Evolutionary conservation across 805 yeast genomes (phyloP).

Genomic region (Barnettozyma californica): DNA sequence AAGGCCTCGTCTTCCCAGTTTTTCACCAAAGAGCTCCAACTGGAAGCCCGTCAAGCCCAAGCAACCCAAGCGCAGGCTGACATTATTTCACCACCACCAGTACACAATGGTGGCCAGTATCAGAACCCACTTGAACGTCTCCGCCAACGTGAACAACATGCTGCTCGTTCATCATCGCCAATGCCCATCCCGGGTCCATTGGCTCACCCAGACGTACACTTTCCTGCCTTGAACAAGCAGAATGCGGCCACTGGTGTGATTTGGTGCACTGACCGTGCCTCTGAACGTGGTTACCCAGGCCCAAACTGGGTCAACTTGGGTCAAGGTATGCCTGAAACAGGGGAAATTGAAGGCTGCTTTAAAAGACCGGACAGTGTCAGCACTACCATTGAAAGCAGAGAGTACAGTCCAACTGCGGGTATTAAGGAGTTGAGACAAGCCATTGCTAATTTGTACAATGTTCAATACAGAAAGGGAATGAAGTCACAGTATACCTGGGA

Average conservation of each 20-base stretch:
- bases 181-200: constrained; percentile 46
- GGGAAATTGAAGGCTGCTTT: constrained; percentile 54
- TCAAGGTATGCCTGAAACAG: constrained; percentile 63
- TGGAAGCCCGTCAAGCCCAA: not conserved
- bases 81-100: not conserved
- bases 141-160: constrained; percentile 1
- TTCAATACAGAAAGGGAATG: constrained; percentile 43
- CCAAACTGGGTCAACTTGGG: constrained; percentile 54
- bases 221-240: constrained; percentile 54
- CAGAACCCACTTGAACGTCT: constrained; percentile 5
- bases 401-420: constrained; percentile 59
- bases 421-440: constrained; percentile 49
- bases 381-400: constrained; percentile 44
- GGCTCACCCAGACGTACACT: constrained; percentile 38
- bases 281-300: constrained; percentile 44
- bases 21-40: constrained; percentile 12
- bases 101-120: not conserved
- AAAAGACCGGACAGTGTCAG: constrained; percentile 44
- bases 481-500: constrained; percentile 51
- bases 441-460: constrained; percentile 52
- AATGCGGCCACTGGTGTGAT: constrained; percentile 60
- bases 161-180: constrained; percentile 33
- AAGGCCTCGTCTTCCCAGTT: constrained; percentile 22
- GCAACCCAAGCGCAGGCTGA: no score
- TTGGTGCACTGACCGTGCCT: constrained; percentile 60